Percentiles rank a stretch among this genome's conserved stretches.
These are phyloP conservation scores for Exserohilum rostratum DNA, from an alignment of 2,329 filamentous ascomycete species.

Conservation along the genomic window DNA sequence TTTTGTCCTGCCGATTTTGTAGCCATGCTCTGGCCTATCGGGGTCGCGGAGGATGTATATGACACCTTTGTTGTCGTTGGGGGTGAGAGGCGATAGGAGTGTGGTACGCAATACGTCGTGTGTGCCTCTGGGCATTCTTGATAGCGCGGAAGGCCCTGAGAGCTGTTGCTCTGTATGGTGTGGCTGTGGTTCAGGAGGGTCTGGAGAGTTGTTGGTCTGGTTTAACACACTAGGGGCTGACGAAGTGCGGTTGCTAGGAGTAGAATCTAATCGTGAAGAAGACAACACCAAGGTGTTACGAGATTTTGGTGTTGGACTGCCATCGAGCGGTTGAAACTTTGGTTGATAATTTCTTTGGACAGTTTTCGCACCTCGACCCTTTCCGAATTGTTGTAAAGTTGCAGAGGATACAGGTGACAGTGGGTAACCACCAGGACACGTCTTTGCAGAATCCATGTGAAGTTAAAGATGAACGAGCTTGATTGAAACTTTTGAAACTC, in stretches of 20 bases:
- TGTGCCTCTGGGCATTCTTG: background rate
- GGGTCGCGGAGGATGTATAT: conserved; percentile 15
- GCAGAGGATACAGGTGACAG: no score
- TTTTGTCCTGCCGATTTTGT: conserved; percentile 19
- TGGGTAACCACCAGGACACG: no score
- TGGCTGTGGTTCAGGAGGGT: background rate
- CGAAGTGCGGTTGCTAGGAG: no score
- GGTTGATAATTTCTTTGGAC: no score
- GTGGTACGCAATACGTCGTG: conserved; percentile 2
- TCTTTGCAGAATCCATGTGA: background rate
- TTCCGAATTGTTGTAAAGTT: no score
- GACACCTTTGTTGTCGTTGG: background rate
- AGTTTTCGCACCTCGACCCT: no score
- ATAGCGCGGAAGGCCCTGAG: background rate
- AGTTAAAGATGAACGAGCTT: background rate
- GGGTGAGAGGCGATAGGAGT: background rate
- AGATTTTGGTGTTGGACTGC: no score
- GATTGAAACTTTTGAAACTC: background rate
- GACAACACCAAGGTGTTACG: no score
- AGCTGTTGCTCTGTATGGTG: background rate
- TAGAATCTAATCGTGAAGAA: no score
- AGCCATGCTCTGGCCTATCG: background rate
- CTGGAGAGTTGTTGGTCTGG: no score
- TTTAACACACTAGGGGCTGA: no score
- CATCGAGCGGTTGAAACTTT: no score